Base-by-base conservation (phyloP, 2,329 filamentous ascomycete species). In the Aspergillus sojae region DNA sequence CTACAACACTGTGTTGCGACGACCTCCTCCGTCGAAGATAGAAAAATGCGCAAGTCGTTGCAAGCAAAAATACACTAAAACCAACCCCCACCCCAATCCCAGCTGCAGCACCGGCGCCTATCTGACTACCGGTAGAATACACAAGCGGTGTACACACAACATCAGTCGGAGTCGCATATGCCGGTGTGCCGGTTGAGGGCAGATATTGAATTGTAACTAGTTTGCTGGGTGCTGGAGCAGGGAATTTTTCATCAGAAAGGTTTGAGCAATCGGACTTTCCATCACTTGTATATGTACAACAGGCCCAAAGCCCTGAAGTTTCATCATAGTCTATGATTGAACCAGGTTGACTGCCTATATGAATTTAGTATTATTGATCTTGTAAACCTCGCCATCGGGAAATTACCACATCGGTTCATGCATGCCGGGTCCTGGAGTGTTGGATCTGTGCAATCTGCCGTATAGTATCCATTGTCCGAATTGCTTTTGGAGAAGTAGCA, bases 201-300 rank as follows among this genome's bases (percentile, higher is more conserved):
- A 62, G 63, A 45, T 62, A 65, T 41, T 65, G 63, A 14, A 65
- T 57, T 11, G 60, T 62, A 6, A 30, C 45, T 14, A 65, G 63
- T 41, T 60, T 39, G n/a, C 56, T 46, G 1, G 63, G 63, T 0
- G 60, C 53, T 6, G 57, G 60, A 19, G 32, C 63, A 11, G 60
- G 56, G 21, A 41, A 62, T 26, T 52, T 54, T 32, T 65, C 63
- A 5, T 58, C 46, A 21, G 60, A 57, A 5, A 53, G 56, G 28
- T 52, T 26, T 12, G 57, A 57, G 36, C 63, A 65, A 54, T 65
- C 28, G 41, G 32, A 10, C 5, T 52, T 58, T 11, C 48, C 55
- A 19, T 39, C 57, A 14, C 32, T 19, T 3, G 32, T 41, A 4
- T 50, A 34, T 30, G 45, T 53, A 41, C 63, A 65, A 53, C 63